These are phyloP conservation scores for Cercospora beticola DNA, from an alignment of 2,329 filamentous ascomycete genomes.

Conservation along the genomic window DNA sequence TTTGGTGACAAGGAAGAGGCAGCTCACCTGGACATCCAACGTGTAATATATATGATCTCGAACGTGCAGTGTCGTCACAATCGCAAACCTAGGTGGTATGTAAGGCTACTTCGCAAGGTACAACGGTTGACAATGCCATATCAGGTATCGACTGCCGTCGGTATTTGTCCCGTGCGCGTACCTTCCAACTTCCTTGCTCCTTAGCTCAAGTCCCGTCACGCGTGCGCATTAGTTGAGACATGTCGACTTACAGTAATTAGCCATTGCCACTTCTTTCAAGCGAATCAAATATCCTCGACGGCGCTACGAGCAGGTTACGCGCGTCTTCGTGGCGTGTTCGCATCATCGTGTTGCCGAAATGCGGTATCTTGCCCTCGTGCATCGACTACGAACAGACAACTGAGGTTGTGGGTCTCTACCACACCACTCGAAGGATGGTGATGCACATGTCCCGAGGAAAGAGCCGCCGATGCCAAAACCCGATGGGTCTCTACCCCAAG, in stretches of 20 bases:
- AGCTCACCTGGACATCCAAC: not conserved
- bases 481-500: not conserved
- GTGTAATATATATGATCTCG: not conserved
- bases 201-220: not conserved
- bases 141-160: not conserved
- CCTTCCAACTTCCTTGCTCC: not conserved
- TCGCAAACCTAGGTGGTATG: not conserved
- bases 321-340: not conserved
- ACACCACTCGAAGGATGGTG: not conserved
- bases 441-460: not conserved
- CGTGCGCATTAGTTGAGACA: not conserved
- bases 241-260: not conserved
- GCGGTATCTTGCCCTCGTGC: not conserved
- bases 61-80: not conserved
- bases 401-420: not conserved
- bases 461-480: not conserved
- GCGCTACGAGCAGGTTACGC: not conserved
- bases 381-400: not conserved
- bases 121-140: not conserved
- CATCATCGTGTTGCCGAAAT: not conserved
- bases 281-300: not conserved
- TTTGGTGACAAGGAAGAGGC: not conserved
- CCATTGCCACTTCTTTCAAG: not conserved
- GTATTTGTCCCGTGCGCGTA: not conserved
- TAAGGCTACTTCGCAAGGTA: not conserved